Conservation (phyloP, 2,329 filamentous ascomycete genomes). For the Neofusicoccum umdonicola region DNA sequence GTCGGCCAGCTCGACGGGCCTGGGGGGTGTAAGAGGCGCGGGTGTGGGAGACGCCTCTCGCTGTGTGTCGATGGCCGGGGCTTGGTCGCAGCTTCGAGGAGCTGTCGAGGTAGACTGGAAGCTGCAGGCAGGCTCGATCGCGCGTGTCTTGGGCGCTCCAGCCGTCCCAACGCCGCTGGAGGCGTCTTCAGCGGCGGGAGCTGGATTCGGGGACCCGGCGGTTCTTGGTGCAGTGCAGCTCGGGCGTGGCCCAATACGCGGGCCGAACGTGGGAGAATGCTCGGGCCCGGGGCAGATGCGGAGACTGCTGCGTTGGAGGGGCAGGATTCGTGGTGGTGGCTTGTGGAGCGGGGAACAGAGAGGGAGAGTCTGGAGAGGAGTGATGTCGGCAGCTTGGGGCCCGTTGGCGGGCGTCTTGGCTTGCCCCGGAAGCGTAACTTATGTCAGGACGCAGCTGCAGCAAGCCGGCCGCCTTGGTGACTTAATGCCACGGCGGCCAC, state of each 20-base stretch:
- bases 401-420: constrained; percentile 16
- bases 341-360: not conserved
- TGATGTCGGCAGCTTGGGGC: constrained; percentile 18
- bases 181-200: constrained; percentile 1
- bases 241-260: constrained; percentile 10
- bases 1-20: constrained; percentile 68
- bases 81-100: not conserved
- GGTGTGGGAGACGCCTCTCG: constrained; percentile 5
- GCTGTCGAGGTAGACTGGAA: not conserved
- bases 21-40: constrained; percentile 31
- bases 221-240: not conserved
- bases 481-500: not conserved
- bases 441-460: constrained; percentile 11
- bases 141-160: not conserved
- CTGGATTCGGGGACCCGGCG: constrained; percentile 5
- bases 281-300: not conserved
- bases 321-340: constrained; percentile 4
- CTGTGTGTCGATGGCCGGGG: not conserved
- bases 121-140: not conserved
- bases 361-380: constrained; percentile 7
- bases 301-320: not conserved
- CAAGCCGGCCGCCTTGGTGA: not conserved
- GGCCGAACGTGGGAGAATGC: constrained; percentile 2
- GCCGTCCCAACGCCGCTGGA: not conserved
- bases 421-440: constrained; percentile 13